A percentile compares a stretch with the other conserved stretches of the same genome.
Evolutionary conservation across 306 rosid genomes (phyloP).

Genomic region (Dalbergia oliveri): DNA sequence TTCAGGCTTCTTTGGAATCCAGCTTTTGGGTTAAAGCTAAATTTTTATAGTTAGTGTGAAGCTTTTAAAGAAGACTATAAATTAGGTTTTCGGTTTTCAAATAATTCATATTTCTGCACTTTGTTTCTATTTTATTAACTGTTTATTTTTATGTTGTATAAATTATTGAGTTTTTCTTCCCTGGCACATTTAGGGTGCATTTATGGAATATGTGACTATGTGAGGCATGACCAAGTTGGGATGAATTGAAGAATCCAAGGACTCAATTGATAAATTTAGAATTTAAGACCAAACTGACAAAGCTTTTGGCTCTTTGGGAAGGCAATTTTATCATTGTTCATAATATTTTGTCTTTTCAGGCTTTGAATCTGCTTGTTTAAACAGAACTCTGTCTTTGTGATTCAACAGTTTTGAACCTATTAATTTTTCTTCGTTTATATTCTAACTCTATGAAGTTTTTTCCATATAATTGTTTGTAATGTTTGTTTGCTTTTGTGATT

Average conservation of each 20-base stretch:
- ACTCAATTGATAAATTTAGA: background rate
- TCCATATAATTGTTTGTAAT: too few species aligned
- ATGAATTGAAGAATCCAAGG: background rate
- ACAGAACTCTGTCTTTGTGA: too few species aligned
- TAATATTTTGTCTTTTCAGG: too few species aligned
- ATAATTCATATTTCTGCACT: background rate
- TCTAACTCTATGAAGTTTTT: too few species aligned
- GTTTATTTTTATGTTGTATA: background rate
- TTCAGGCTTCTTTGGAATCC: conserved; percentile 6
- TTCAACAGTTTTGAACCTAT: too few species aligned
- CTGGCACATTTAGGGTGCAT: background rate
- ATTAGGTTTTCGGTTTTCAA: conserved; percentile 17
- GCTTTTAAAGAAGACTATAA: conserved; percentile 5
- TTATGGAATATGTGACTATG: background rate
- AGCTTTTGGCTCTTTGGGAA: background rate
- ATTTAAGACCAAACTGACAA: background rate
- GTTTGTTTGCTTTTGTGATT: too few species aligned
- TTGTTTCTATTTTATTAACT: background rate
- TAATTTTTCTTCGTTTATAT: too few species aligned
- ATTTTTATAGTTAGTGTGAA: background rate
- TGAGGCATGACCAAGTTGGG: background rate
- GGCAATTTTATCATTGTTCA: background rate
- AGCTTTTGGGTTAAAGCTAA: background rate
- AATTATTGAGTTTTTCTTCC: too few species aligned
- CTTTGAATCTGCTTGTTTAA: too few species aligned